Conservation (phyloP, 2,329 filamentous ascomycete genomes). For the Alternaria atra region DNA sequence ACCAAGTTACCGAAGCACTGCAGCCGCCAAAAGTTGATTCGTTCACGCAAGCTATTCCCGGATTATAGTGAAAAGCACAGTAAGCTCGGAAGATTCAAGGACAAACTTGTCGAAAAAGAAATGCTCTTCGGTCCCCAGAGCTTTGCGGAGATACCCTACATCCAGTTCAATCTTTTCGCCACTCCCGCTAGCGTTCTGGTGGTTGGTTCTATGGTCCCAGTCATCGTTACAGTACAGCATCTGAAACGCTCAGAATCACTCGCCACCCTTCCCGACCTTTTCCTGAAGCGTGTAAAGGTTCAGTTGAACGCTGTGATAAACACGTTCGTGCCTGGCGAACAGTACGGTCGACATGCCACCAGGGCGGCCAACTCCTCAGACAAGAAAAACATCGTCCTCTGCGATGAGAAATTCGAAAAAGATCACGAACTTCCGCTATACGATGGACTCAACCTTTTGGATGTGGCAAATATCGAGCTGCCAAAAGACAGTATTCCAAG, state of each 20-base stretch:
- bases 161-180: constrained; percentile 33
- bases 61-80: constrained; percentile 27
- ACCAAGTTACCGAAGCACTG: constrained; percentile 26
- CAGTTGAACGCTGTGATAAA: constrained; percentile 24
- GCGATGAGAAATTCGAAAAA: constrained; percentile 29
- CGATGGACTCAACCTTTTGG: constrained; percentile 26
- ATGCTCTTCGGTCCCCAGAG: constrained; percentile 31
- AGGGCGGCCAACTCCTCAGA: constrained; percentile 16
- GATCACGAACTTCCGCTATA: constrained; percentile 23
- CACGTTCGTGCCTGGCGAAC: constrained; percentile 26
- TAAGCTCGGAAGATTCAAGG: constrained; percentile 31
- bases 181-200: constrained; percentile 32
- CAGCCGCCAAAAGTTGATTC: constrained; percentile 32
- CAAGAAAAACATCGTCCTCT: constrained; percentile 18
- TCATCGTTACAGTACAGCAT: constrained; percentile 33
- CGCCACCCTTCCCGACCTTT: constrained; percentile 29
- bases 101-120: constrained; percentile 32
- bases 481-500: constrained; percentile 24
- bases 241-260: constrained; percentile 38
- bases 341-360: constrained; percentile 6
- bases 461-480: constrained; percentile 18
- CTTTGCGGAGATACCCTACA: constrained; percentile 32
- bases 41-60: constrained; percentile 34
- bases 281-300: constrained; percentile 35
- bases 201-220: constrained; percentile 24